Conservation (phyloP, 2,329 filamentous ascomycete species). For the Hypoxylon sp. region DNA sequence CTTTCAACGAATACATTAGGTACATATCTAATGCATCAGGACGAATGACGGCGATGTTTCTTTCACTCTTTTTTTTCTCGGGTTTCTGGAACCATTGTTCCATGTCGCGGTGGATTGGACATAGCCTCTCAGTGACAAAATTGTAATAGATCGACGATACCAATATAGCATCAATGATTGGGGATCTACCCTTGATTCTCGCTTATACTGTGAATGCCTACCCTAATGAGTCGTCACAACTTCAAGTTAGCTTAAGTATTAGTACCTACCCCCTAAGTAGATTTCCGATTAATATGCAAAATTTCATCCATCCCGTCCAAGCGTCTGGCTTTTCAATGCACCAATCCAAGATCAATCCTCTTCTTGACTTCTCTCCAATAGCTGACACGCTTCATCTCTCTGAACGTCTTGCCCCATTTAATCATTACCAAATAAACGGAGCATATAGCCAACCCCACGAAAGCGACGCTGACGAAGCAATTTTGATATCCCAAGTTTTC, state of each 20-base stretch:
- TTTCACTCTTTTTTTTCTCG: conserved; percentile 15
- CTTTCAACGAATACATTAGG: conserved; percentile 30
- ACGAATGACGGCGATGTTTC: conserved; percentile 16
- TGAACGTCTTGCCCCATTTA: conserved; percentile 48
- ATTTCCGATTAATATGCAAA: background rate
- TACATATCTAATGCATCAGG: conserved; percentile 30
- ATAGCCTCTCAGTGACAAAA: conserved; percentile 29
- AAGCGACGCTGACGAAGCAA: conserved; percentile 55
- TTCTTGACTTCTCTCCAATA: conserved; percentile 50
- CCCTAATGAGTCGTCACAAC: no score
- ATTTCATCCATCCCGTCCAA: background rate
- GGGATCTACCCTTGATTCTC: background rate
- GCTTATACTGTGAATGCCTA: background rate
- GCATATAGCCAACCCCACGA: conserved; percentile 49
- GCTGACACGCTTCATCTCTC: conserved; percentile 46
- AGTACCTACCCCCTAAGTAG: no score
- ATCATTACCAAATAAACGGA: conserved; percentile 49
- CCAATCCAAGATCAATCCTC: conserved; percentile 47
- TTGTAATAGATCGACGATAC: conserved; percentile 48
- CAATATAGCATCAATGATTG: conserved; percentile 39
- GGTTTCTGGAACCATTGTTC: conserved; percentile 21
- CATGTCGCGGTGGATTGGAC: conserved; percentile 23
- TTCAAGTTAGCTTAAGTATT: no score
- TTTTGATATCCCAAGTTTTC: conserved; percentile 57
- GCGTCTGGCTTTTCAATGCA: conserved; percentile 39